These are phyloP conservation scores for Sphagnum magellanicum DNA, from an alignment of 228 moss, liverwort and hornwort species.

Conservation along the genomic window DNA sequence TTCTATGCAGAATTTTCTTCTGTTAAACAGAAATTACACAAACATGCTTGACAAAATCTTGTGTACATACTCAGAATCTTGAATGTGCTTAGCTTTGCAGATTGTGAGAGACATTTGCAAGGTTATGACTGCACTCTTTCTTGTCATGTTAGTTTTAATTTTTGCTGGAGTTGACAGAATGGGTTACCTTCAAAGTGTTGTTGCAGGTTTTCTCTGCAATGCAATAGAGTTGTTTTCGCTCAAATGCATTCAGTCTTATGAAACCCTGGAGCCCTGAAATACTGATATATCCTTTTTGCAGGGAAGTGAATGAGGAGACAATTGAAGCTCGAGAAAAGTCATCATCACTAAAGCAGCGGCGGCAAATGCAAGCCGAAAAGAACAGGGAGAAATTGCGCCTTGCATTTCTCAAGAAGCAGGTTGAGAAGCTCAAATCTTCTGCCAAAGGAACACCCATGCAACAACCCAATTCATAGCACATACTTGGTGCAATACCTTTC, in stretches of 20 bases:
- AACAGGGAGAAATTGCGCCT: conserved; percentile 73
- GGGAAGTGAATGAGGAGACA: conserved; percentile 85
- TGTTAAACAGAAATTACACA: too few relatives aligned
- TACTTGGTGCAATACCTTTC: too few relatives aligned
- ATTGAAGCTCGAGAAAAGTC: conserved; percentile 77
- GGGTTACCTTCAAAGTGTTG: too few relatives aligned
- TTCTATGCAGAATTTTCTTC: neutral
- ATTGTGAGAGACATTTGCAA: neutral
- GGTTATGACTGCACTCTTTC: neutral
- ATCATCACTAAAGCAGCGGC: conserved; percentile 64
- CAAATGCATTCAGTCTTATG: neutral
- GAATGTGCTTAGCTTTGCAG: neutral
- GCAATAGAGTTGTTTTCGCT: neutral
- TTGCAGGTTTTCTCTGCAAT: too few relatives aligned
- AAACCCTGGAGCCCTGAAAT: neutral
- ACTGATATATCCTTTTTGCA: conserved; percentile 7
- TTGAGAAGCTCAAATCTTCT: conserved; percentile 60
- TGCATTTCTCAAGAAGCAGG: conserved; percentile 78
- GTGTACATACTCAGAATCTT: neutral
- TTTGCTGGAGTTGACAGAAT: too few relatives aligned
- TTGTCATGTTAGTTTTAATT: too few relatives aligned
- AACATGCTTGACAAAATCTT: too few relatives aligned
- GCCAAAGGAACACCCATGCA: neutral
- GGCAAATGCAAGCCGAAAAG: conserved; percentile 62
- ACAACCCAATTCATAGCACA: too few relatives aligned